Evolutionary conservation across 2,329 filamentous ascomycete genomes (phyloP), one percentile per base, ranked within the genome.

Genomic region (Phialophora tarda): DNA sequence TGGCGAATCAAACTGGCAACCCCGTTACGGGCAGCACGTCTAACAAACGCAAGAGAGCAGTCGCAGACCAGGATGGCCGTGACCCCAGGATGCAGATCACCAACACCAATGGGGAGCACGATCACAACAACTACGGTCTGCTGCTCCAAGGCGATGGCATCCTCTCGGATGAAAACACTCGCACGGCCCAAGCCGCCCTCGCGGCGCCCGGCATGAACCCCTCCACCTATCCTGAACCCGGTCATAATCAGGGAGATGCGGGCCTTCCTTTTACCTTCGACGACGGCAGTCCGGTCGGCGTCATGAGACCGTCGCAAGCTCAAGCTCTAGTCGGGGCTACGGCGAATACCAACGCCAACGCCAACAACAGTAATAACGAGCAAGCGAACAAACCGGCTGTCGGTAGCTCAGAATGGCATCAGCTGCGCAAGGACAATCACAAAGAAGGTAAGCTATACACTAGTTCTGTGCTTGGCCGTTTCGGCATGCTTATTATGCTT

Each of bases 361-460:
- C 17, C 38, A 44, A 44, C 5, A 44, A 34, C 23, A 59, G 34
- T 14, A 56, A 6, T 70, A 51, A 44, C 17, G 54, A 47, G 24
- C 28, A 51, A 70, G 82, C 80, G 17, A 80, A 85, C 65, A 98
- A 97, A 79, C 93, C 93, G 7, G 87, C 89, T 6, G 95, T 98
- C n/a, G 95, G 95, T 2, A 95, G 93, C 1, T 92, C 96, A 62
- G 94, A 98, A 79, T 99, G 95, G 95, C 95, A 99, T 78, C 96
- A 96, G 78, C 89, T 96, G 74, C 88, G 95, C 69, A 95, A 96
- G 77, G 94, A 98, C 75, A 99, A 98, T 71, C 95, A 99, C 82
- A 99, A 99, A 86, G 94, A 98, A 85, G 95, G 94, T 95, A 44
- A 44, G 38, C 38, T 8, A 44, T 44, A 44, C 38, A 44, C 8